A percentile compares a stretch with the other conserved stretches of the same genome.
Conservation (phyloP, 225 moss, liverwort and hornwort genomes). For the Pseudisothecium myosuroides region DNA sequence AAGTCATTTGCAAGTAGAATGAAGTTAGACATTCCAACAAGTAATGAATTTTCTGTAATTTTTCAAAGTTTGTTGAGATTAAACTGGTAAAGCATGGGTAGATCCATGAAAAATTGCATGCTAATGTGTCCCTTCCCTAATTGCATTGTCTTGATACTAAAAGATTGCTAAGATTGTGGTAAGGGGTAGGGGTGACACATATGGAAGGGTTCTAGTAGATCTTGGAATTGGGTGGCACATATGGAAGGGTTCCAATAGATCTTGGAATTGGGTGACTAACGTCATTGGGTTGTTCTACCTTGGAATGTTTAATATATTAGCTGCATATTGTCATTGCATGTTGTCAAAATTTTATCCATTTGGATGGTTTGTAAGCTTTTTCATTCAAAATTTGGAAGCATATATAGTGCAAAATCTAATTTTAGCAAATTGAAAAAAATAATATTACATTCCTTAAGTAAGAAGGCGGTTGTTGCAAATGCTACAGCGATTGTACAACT, state of each 20-base stretch:
- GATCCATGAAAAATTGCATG: not conserved
- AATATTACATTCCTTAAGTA: no score
- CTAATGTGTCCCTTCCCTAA: fast-evolving
- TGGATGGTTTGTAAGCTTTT: not conserved
- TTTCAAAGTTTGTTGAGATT: not conserved
- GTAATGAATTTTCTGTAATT: not conserved
- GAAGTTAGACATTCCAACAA: not conserved
- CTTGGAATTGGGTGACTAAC: not conserved
- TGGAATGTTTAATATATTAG: not conserved
- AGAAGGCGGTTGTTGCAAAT: not conserved
- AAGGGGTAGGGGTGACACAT: not conserved
- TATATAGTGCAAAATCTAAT: not conserved
- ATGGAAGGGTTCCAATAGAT: not conserved
- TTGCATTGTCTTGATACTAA: not conserved
- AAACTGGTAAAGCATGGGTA: not conserved
- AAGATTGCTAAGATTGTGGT: not conserved
- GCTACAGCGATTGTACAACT: not conserved
- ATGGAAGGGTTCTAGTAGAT: not conserved
- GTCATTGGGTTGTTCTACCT: not conserved
- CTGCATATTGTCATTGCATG: no score
- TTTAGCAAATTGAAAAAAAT: not conserved
- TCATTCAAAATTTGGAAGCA: not conserved
- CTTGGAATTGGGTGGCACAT: not conserved
- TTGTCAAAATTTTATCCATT: no score
- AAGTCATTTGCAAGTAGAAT: not conserved